Conservation (phyloP, 208 protist species). For the Herpetomonas tarakana region DNA sequence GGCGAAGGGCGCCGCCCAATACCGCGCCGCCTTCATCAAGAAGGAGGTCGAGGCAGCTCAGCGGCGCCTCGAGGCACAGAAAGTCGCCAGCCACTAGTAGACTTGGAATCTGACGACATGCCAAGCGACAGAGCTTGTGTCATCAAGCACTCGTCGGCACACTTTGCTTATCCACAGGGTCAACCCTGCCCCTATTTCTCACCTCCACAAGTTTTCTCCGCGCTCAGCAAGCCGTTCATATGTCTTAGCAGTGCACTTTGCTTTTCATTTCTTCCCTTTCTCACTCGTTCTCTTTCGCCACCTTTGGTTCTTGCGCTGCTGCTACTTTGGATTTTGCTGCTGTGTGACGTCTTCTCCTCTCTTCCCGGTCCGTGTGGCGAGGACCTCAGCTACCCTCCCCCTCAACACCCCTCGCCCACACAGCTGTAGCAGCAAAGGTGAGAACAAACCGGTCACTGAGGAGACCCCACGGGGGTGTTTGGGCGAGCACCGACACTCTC, state of each 20-base stretch:
- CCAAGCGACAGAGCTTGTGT: slow-evolving; percentile 2
- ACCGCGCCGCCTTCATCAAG: not conserved
- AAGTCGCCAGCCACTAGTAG: not conserved
- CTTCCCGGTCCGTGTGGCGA: too few species aligned
- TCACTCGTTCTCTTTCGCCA: not conserved
- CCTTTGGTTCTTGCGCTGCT: not conserved
- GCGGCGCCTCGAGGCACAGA: slow-evolving; percentile 1
- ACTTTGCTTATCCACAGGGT: slow-evolving; percentile 14
- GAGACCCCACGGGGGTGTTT: too few species aligned
- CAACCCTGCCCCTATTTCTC: slow-evolving; percentile 1
- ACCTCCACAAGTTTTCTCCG: not conserved
- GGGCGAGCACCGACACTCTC: too few species aligned
- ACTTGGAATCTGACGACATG: not conserved
- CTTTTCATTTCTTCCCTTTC: slow-evolving; percentile 3
- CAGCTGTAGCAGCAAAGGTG: too few species aligned
- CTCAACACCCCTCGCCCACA: too few species aligned
- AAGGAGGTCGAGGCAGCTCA: not conserved
- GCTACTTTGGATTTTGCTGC: slow-evolving; percentile 6
- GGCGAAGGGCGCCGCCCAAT: not conserved
- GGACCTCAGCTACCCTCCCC: too few species aligned
- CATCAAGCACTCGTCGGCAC: slow-evolving; percentile 9
- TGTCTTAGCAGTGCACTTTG: slow-evolving; percentile 2
- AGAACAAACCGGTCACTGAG: too few species aligned
- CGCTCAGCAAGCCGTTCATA: not conserved
- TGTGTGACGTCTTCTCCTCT: slow-evolving; percentile 5